Evolutionary conservation across 2,329 filamentous ascomycete genomes (phyloP), one percentile per base, ranked within the genome.

Genomic region (Saccharata proteae): DNA sequence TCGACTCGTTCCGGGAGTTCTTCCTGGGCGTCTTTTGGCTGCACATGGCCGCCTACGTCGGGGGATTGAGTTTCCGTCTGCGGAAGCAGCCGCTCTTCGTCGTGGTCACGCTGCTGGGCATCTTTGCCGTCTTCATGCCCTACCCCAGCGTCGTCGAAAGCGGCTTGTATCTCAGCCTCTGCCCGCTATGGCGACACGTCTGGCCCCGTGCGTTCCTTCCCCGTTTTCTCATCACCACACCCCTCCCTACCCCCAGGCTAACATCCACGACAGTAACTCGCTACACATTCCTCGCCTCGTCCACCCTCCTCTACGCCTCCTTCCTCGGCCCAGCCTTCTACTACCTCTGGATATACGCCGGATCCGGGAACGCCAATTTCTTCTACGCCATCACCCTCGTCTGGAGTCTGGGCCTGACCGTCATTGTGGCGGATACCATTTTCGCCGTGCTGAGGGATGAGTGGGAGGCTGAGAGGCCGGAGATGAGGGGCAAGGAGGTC

Each of bases 361-460:
- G 90, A 29, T 93, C 85, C 35, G 90, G 90, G 16, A 98, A 98
- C 48, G 90, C 90, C 37, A 98, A 98, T 54, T 98, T 98, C 62
- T 98, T 98, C 61, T 98, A 98, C 52, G 90, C 90, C 42, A 96
- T 98, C 46, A 98, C 90, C 0, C 62, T 98, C n/a, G 90, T 98
- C 0, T 98, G 90, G 90, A 93, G 84, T 50, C 56, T 98, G 15
- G 90, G 84, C 0, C 68, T 93, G 43, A 86, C 85, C 21, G 67
- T 98, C 39, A 62, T 98, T 17, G 71, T 96, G 5, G 84, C 82
- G 8, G 90, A 98, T 52, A 67, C 84, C 32, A 66, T 93, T 2
- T 96, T 92, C 58, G 85, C 90, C 0, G 75, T 86, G 5, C 62
- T 98, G 38, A 66, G 90, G 37, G 90, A 98, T 46, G 90, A 98